Conservation (phyloP, 2,329 filamentous ascomycete species). For the Alternaria alternata region DNA sequence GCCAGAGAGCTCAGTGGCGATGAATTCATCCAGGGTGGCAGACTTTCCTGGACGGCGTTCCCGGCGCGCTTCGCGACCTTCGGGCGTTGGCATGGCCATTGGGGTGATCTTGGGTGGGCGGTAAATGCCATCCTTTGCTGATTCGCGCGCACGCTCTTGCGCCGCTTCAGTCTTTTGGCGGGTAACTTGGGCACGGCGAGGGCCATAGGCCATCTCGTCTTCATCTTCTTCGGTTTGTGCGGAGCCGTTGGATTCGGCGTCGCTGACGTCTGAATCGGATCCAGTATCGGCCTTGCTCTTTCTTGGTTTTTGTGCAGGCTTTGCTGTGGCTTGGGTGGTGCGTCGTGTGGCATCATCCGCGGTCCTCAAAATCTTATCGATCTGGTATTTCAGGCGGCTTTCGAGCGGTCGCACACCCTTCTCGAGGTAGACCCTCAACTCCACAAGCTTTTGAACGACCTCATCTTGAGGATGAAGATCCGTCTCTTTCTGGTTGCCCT, state of each 20-base stretch:
- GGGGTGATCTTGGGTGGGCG: slow-evolving; percentile 87
- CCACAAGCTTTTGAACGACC: slow-evolving; percentile 85
- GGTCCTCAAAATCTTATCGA: slow-evolving; percentile 90
- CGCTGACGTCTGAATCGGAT: slow-evolving; percentile 54
- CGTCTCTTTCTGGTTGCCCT: slow-evolving; percentile 44
- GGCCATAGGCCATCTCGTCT: slow-evolving; percentile 69
- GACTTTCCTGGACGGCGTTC: slow-evolving; percentile 74
- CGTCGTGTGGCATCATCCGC: slow-evolving; percentile 71
- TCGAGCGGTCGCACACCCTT: slow-evolving; percentile 91
- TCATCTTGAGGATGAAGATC: slow-evolving; percentile 64
- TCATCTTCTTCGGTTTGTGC: slow-evolving; percentile 51
- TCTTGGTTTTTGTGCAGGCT: slow-evolving; percentile 26
- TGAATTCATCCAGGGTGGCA: slow-evolving; percentile 89
- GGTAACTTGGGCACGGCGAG: slow-evolving; percentile 62
- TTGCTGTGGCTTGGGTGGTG: slow-evolving; percentile 36
- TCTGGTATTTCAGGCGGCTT: slow-evolving; percentile 89
- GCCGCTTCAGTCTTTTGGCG: slow-evolving; percentile 35
- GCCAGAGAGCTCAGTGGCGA: slow-evolving; percentile 81
- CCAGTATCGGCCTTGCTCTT: slow-evolving; percentile 51
- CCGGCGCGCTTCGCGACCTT: slow-evolving; percentile 67
- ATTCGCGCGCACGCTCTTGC: slow-evolving; percentile 34
- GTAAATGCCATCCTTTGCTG: slow-evolving; percentile 75
- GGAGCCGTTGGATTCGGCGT: slow-evolving; percentile 38
- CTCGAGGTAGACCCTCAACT: slow-evolving; percentile 90
- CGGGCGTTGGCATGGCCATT: slow-evolving; percentile 77